Conservation (phyloP, 176 grass and related monocot genomes). For the Ananas comosus region DNA sequence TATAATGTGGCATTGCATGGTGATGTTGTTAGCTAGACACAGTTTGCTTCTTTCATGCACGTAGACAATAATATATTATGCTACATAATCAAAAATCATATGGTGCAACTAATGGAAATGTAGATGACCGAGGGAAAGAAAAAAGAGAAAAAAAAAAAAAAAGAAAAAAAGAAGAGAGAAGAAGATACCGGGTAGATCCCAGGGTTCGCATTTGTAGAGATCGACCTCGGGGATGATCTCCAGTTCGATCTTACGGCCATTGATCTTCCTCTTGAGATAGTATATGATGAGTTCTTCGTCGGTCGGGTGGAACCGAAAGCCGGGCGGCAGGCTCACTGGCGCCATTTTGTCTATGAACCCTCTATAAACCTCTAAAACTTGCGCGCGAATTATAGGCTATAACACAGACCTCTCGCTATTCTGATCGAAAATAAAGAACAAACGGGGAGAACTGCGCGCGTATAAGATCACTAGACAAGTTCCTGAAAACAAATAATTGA, state of each 20-base stretch:
- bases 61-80: too few relatives aligned
- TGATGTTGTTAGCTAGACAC: too few relatives aligned
- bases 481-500: too few relatives aligned
- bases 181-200: slow-evolving; percentile 77
- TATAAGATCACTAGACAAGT: too few relatives aligned
- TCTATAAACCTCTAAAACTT: too few relatives aligned
- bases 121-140: neutral
- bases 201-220: slow-evolving; percentile 96
- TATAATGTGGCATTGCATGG: too few relatives aligned
- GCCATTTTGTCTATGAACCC: slow-evolving; percentile 28
- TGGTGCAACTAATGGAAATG: neutral
- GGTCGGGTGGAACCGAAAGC: slow-evolving; percentile 88
- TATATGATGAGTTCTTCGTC: slow-evolving; percentile 92
- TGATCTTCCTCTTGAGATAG: slow-evolving; percentile 92
- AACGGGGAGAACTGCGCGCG: neutral
- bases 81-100: slow-evolving; percentile 1
- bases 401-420: slow-evolving; percentile 21
- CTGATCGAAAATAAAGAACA: slow-evolving; percentile 29
- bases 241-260: slow-evolving; percentile 72
- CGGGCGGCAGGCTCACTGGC: slow-evolving; percentile 75
- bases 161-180: slow-evolving; percentile 1
- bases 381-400: too few relatives aligned
- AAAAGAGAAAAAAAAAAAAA: slow-evolving; percentile 14
- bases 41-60: too few relatives aligned
- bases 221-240: slow-evolving; percentile 93